Evolutionary conservation across 495 filamentous ascomycete genomes (phyloP), one percentile per base, ranked within the genome.

Genomic region (Pseudoneurospora amorphoporcata): DNA sequence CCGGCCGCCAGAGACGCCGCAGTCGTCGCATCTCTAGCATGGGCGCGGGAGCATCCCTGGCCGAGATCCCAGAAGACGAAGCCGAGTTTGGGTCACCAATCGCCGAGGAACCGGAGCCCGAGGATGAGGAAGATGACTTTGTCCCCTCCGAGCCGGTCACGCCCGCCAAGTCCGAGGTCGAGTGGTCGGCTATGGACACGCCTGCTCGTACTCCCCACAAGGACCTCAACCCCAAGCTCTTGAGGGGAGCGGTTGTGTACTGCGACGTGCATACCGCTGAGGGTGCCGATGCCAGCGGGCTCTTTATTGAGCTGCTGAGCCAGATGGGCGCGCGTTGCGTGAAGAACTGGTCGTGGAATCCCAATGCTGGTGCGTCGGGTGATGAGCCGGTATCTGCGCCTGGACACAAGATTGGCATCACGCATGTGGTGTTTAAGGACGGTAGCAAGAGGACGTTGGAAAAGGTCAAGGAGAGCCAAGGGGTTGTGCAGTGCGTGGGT

Each of bases 401-500:
- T 0, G 53, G 53, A 35, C 53, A 65, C 35, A 92, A 90, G 78
- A 84, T 96, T 40, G 92, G 92, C 3, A 94, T 98, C 77, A 99
- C 95, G 5, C 95, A 99, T 76, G 92, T 99, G 1, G 89, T 99
- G 2, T 99, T 92, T 82, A 98, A 98, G 77, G 95, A 97, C 81
- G 95, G 95, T 53, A 91, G 91, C 9, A 89, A 92, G 70, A 87
- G 92, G 41, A 98, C 95, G 0, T 79, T 98, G 70, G 91, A 97
- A 79, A 98, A 97, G 80, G 92, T 96, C 8, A 86, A 90, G 70
- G 86, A 91, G 73, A 90, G 88, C 40, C 85, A 87, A 23, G 93
- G 92, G 2, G 84, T 92, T 29, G 92, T 97, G 8, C 87, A 90
- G 73, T 95, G 92, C 79, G 93, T 97, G 38, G 92, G 92, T 43